phyloP scores from a whole-genome alignment of 306 rosid species.

The Vachellia collinsii region DNA sequence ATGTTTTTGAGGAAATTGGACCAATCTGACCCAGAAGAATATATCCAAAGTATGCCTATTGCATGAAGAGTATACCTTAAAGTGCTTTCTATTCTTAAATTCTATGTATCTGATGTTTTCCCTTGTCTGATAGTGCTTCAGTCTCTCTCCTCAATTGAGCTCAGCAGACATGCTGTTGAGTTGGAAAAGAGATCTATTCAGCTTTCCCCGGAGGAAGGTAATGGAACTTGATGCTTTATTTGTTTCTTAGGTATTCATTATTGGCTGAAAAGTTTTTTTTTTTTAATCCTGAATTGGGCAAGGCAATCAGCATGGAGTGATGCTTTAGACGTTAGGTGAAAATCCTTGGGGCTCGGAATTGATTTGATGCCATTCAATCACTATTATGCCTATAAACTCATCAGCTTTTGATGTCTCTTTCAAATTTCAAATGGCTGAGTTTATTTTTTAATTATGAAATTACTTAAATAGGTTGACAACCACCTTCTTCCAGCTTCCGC shows the following conservation, averaged over 20 bases:
- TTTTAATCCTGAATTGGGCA: background rate
- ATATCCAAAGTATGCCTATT: conserved; percentile 65
- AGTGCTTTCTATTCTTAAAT: conserved; percentile 39
- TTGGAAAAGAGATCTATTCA: conserved; percentile 96
- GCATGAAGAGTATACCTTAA: conserved; percentile 24
- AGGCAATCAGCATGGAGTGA: conserved; percentile 7
- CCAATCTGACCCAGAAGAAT: conserved; percentile 72
- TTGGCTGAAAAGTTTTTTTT: background rate
- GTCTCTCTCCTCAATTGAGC: conserved; percentile 75
- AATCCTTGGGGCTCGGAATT: conserved; percentile 7
- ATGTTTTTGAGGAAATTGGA: conserved; percentile 71
- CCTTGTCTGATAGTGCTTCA: conserved; percentile 70
- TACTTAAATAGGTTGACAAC: background rate
- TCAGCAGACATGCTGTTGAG: conserved; percentile 90
- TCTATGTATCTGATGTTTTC: conserved; percentile 34
- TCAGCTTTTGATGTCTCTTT: conserved; percentile 15
- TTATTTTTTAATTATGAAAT: background rate
- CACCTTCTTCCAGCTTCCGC: background rate
- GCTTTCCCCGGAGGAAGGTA: conserved; percentile 98
- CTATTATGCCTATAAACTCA: conserved; percentile 5
- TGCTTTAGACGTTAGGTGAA: conserved; percentile 16
- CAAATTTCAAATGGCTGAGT: background rate
- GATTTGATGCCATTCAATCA: conserved; percentile 11
- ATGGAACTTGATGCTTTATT: conserved; percentile 11
- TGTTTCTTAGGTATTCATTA: conserved; percentile 22